phyloP scores from a whole-genome alignment of 495 filamentous ascomycete species.

The Melanomma pulvis-pyrius region DNA sequence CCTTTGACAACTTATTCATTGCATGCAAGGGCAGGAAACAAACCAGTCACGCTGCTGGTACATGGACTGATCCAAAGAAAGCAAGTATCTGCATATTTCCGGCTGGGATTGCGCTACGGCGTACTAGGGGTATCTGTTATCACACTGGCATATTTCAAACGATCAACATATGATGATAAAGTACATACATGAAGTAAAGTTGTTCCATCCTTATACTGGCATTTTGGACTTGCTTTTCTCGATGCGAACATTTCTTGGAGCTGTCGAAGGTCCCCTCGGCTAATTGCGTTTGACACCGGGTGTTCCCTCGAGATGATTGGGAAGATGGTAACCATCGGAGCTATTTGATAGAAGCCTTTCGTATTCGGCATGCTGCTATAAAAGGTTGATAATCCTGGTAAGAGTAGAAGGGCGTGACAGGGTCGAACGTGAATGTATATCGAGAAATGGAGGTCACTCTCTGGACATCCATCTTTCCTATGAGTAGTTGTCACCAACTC shows the following conservation, averaged over 20 bases:
- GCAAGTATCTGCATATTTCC: too few species aligned
- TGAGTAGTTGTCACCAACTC: neutral
- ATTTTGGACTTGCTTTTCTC: neutral
- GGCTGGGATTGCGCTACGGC: too few species aligned
- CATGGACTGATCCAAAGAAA: neutral
- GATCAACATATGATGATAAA: neutral
- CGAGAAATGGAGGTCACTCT: neutral
- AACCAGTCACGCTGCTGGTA: neutral
- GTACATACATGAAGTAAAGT: conserved; percentile 5
- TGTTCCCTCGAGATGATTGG: neutral
- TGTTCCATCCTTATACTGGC: neutral
- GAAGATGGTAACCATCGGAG: neutral
- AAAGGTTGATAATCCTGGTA: neutral
- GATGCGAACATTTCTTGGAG: neutral
- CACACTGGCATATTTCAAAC: neutral
- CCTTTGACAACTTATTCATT: neutral
- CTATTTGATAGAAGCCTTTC: conserved; percentile 9
- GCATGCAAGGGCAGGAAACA: neutral
- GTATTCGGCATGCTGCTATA: neutral
- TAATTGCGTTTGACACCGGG: neutral
- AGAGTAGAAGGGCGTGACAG: neutral
- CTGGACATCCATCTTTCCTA: neutral
- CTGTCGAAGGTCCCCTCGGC: neutral
- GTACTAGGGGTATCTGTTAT: neutral
- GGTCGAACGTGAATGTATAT: conserved; percentile 13